phyloP scores from a whole-genome alignment of 805 yeast species.

The Scheffersomyces amazonensis region DNA sequence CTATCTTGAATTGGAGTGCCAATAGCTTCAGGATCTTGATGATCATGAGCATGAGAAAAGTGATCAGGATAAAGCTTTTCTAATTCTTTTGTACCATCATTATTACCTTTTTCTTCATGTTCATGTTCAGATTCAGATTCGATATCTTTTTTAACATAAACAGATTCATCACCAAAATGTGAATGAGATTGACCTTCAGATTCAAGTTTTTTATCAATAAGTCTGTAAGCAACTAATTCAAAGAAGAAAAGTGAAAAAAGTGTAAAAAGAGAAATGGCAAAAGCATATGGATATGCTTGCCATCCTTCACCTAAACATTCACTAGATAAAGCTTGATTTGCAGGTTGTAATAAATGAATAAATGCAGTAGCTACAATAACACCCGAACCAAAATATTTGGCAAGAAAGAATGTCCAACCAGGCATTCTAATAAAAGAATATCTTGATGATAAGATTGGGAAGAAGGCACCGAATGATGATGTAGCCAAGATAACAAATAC shows the following conservation, averaged over 20 bases:
- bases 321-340: constrained; percentile 52
- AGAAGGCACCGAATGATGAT: constrained; percentile 53
- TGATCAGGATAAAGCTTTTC: constrained; percentile 34
- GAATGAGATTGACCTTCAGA: constrained; percentile 44
- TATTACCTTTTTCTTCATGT: constrained; percentile 7
- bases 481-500: constrained; percentile 59
- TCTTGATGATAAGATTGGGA: constrained; percentile 61
- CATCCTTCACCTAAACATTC: constrained; percentile 64
- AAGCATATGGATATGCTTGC: constrained; percentile 52
- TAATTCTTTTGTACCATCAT: background rate
- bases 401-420: constrained; percentile 58
- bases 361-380: constrained; percentile 82
- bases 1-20: constrained; percentile 31
- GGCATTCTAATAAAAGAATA: constrained; percentile 61
- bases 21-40: constrained; percentile 43
- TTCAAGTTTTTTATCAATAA: constrained; percentile 36
- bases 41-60: constrained; percentile 41
- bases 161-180: constrained; percentile 48
- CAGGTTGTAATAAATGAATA: constrained; percentile 71
- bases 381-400: constrained; percentile 80
- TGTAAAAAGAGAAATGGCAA: constrained; percentile 49
- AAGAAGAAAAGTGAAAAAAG: constrained; percentile 50
- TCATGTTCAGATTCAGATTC: constrained; percentile 15
- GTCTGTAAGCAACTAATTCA: constrained; percentile 49
- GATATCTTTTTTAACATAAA: constrained; percentile 26